These are phyloP conservation scores for Tritrichomonas musculus DNA, from an alignment of 208 protist species.

Conservation along the genomic window DNA sequence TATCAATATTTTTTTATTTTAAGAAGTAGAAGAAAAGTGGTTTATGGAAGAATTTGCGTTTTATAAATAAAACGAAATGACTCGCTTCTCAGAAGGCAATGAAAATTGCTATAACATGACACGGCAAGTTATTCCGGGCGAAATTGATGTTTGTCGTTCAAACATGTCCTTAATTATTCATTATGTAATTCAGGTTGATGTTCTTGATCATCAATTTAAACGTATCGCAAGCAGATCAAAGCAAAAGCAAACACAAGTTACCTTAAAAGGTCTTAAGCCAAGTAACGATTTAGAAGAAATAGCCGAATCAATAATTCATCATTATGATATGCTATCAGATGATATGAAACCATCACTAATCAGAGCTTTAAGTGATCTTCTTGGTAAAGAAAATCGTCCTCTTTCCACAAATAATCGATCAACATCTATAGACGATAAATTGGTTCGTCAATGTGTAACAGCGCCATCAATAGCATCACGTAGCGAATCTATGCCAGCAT, in stretches of 20 bases:
- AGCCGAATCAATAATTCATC: not conserved
- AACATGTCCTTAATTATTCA: not conserved
- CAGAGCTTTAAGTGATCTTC: not conserved
- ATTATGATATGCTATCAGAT: not conserved
- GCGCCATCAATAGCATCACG: not conserved
- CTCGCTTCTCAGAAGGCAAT: too few species aligned
- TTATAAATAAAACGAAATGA: too few species aligned
- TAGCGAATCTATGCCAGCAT: not conserved
- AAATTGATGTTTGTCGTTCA: not conserved
- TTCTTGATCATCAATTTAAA: not conserved
- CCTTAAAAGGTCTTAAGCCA: not conserved
- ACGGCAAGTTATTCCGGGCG: not conserved
- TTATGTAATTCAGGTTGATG: constrained; percentile 7
- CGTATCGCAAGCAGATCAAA: not conserved
- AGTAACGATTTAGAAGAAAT: not conserved
- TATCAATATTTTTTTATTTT: too few species aligned
- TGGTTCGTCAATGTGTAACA: not conserved
- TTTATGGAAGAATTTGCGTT: too few species aligned
- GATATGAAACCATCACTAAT: not conserved
- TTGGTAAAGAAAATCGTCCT: not conserved
- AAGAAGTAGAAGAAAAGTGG: too few species aligned
- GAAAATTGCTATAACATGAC: not conserved
- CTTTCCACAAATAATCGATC: not conserved
- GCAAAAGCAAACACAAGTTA: not conserved
- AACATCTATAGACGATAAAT: not conserved